Percentiles rank a stretch among this genome's conserved stretches.
phyloP scores from a whole-genome alignment of 2,329 filamentous ascomycete species.

The Neopestalotiopsis clavispora region DNA sequence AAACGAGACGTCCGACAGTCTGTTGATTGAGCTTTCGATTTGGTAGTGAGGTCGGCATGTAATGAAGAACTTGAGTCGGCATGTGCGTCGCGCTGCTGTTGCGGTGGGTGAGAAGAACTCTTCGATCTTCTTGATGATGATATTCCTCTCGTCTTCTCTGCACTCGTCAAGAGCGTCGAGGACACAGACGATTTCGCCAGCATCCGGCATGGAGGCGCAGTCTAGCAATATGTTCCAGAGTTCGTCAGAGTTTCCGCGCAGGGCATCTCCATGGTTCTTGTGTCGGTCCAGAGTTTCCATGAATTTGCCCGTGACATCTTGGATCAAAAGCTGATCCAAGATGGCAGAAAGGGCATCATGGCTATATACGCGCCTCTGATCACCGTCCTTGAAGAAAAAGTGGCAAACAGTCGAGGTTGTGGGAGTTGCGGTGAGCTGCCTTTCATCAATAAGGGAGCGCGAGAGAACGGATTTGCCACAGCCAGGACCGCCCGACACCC shows the following conservation, averaged over 20 bases:
- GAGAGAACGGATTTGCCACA: slow-evolving; percentile 10
- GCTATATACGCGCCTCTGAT: slow-evolving; percentile 25
- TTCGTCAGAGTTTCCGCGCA: not conserved
- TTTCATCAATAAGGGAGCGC: not conserved
- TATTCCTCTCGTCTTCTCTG: not conserved
- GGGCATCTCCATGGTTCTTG: not conserved
- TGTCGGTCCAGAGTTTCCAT: slow-evolving; percentile 19
- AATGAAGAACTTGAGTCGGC: slow-evolving; percentile 12
- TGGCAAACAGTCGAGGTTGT: slow-evolving; percentile 33
- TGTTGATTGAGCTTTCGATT: not conserved
- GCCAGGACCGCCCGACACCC: not conserved
- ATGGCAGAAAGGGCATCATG: slow-evolving; percentile 28
- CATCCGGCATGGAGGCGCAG: not conserved
- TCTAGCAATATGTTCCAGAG: not conserved
- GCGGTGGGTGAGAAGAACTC: not conserved
- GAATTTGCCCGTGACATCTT: slow-evolving; percentile 16
- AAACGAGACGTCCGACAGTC: not conserved
- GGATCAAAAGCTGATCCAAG: slow-evolving; percentile 33
- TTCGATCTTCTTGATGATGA: not conserved
- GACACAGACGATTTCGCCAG: slow-evolving; percentile 1
- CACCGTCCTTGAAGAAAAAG: slow-evolving; percentile 41
- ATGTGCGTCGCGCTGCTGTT: not conserved
- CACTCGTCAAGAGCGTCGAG: slow-evolving; percentile 10
- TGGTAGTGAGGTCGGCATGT: slow-evolving; percentile 9
- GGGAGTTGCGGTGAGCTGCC: slow-evolving; percentile 23